A percentile compares a stretch with the other conserved stretches of the same genome.
phyloP scores from a whole-genome alignment of 495 filamentous ascomycete genomes.

The Wilcoxina mikolae region DNA sequence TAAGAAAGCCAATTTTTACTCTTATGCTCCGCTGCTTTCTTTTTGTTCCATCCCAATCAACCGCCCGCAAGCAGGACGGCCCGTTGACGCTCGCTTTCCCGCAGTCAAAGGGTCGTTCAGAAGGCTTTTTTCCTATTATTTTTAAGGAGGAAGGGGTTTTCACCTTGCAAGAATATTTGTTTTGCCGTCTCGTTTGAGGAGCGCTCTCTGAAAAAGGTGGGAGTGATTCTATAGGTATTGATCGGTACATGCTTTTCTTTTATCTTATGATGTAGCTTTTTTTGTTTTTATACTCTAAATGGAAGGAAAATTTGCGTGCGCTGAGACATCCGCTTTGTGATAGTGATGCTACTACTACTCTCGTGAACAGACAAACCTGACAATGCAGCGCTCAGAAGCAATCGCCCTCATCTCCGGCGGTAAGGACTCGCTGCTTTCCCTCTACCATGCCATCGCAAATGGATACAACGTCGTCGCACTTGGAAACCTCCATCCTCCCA shows the following conservation, averaged over 20 bases:
- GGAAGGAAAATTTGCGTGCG: not conserved
- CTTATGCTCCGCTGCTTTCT: not conserved
- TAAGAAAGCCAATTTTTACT: not conserved
- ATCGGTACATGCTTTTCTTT: slow-evolving; percentile 2
- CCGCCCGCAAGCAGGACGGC: not conserved
- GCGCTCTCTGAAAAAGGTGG: slow-evolving; percentile 1
- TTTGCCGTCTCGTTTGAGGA: slow-evolving; percentile 6
- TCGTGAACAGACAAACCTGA: not conserved
- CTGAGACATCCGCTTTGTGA: not conserved
- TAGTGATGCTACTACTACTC: not conserved
- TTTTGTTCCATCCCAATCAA: not conserved
- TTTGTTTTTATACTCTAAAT: not conserved
- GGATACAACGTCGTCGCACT: slow-evolving; percentile 77
- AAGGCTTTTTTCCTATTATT: not conserved
- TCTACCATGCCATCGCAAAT: slow-evolving; percentile 75
- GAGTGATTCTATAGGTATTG: slow-evolving; percentile 5
- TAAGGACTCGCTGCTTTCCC: slow-evolving; percentile 89
- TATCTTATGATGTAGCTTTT: not conserved
- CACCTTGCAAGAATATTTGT: slow-evolving; percentile 1
- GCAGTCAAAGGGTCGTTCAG: slow-evolving; percentile 6
- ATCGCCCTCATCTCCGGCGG: slow-evolving; percentile 90
- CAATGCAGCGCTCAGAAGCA: slow-evolving; percentile 37
- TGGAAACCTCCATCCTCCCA: slow-evolving; percentile 65
- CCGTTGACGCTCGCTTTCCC: not conserved
- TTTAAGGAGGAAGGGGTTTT: not conserved